Conservation (phyloP, 805 yeast genomes). For the Komagataella pastoris region DNA sequence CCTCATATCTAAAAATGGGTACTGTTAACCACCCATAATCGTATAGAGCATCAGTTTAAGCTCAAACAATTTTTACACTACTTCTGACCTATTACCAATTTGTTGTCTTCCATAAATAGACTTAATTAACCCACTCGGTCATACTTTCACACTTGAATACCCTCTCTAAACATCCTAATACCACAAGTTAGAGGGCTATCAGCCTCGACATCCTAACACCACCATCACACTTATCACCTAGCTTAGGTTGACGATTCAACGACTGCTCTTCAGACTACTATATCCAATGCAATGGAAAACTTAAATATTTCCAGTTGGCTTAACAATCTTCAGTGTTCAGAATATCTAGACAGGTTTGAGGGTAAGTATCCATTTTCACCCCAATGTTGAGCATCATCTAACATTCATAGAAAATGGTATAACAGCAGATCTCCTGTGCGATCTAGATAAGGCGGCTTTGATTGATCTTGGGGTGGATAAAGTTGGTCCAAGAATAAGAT, state of each 20-base stretch:
- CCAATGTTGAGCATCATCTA: neutral
- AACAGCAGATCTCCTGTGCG: constrained; percentile 40
- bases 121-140: neutral
- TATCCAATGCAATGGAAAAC: neutral
- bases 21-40: too few species aligned
- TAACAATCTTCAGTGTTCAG: constrained; percentile 13
- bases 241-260: neutral
- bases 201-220: neutral
- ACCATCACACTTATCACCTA: neutral
- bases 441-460: constrained; percentile 50
- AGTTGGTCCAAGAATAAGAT: constrained; percentile 71
- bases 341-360: constrained; percentile 12
- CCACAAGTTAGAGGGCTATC: too few species aligned
- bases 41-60: too few species aligned
- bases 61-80: too few species aligned
- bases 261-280: neutral
- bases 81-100: neutral
- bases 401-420: constrained; percentile 31
- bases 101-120: neutral
- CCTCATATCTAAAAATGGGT: too few species aligned
- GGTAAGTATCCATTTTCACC: neutral
- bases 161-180: neutral
- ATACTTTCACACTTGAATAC: neutral
- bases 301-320: constrained; percentile 3
- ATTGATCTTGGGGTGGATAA: constrained; percentile 61